Percentiles rank a stretch among this genome's conserved stretches.
These are phyloP conservation scores for Chlamydomonas reinhardtii DNA, from an alignment of 163 green algal genomes.

Conservation along the genomic window DNA sequence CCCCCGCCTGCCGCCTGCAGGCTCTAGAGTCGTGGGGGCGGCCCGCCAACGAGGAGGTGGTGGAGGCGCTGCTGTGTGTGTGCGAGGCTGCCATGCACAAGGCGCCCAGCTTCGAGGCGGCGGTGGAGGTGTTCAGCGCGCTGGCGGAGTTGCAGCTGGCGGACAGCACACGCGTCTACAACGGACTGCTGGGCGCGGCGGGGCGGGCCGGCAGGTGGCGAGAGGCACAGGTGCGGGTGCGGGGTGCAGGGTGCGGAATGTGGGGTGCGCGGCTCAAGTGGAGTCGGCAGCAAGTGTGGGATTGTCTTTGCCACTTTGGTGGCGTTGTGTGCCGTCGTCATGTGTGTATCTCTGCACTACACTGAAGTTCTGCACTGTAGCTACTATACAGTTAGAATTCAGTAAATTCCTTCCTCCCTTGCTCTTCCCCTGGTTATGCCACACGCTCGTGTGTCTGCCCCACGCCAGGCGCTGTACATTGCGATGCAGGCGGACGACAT, in stretches of 20 bases:
- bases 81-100: constrained; percentile 54
- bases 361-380: too few relatives aligned
- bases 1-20: too few relatives aligned
- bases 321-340: too few relatives aligned
- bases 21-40: constrained; percentile 6
- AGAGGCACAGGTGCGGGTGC: neutral
- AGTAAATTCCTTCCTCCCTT: too few relatives aligned
- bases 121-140: constrained; percentile 35
- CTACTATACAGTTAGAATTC: too few relatives aligned
- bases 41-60: constrained; percentile 26
- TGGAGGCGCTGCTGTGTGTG: constrained; percentile 47
- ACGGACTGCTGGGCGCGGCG: constrained; percentile 35
- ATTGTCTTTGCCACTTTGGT: too few relatives aligned
- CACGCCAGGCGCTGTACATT: constrained; percentile 28
- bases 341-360: too few relatives aligned
- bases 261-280: too few relatives aligned
- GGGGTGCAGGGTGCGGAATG: too few relatives aligned
- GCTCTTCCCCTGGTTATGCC: too few relatives aligned
- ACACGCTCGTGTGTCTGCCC: too few relatives aligned
- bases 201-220: constrained; percentile 33
- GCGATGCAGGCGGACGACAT: constrained; percentile 24
- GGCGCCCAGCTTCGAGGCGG: constrained; percentile 44
- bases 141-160: constrained; percentile 38
- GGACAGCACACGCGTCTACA: constrained; percentile 14
- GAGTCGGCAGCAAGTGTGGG: too few relatives aligned